A percentile compares a stretch with the other conserved stretches of the same genome.
Conservation (phyloP, 1,284 basidiomycete species). For the Cryptococcus sp. region DNA sequence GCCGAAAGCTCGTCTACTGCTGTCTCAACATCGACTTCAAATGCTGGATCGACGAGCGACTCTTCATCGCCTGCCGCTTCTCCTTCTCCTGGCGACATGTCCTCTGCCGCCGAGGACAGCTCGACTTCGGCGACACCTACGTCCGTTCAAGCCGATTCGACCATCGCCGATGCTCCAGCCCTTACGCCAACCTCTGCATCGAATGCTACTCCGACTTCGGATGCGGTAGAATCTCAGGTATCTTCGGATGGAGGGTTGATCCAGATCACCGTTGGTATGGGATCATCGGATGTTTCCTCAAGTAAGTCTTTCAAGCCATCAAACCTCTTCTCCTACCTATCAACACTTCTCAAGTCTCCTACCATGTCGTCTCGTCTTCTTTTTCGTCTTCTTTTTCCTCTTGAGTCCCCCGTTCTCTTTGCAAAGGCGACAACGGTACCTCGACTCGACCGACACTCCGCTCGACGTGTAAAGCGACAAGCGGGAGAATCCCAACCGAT, state of each 20-base stretch:
- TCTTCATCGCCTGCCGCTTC: background rate
- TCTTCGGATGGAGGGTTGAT: background rate
- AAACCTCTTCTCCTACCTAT: slow-evolving; percentile 1
- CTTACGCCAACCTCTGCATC: background rate
- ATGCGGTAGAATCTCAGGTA: background rate
- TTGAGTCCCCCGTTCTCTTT: background rate
- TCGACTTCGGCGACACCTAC: background rate
- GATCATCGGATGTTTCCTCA: background rate
- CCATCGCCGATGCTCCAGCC: background rate
- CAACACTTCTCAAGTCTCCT: background rate
- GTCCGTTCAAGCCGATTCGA: background rate
- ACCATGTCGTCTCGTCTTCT: background rate
- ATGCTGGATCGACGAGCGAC: background rate
- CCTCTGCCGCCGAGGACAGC: background rate
- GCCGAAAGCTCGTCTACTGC: too few species aligned
- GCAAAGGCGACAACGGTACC: background rate
- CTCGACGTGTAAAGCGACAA: too few species aligned
- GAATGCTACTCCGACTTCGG: background rate
- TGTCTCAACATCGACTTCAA: too few species aligned
- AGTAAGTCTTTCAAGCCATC: slow-evolving; percentile 3
- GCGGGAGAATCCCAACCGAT: too few species aligned
- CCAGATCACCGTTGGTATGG: background rate
- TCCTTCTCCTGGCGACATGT: too few species aligned
- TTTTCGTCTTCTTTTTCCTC: background rate
- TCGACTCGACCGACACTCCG: too few species aligned